phyloP scores from a whole-genome alignment of 768 basidiomycete species.

The Tremella fuciformis region DNA sequence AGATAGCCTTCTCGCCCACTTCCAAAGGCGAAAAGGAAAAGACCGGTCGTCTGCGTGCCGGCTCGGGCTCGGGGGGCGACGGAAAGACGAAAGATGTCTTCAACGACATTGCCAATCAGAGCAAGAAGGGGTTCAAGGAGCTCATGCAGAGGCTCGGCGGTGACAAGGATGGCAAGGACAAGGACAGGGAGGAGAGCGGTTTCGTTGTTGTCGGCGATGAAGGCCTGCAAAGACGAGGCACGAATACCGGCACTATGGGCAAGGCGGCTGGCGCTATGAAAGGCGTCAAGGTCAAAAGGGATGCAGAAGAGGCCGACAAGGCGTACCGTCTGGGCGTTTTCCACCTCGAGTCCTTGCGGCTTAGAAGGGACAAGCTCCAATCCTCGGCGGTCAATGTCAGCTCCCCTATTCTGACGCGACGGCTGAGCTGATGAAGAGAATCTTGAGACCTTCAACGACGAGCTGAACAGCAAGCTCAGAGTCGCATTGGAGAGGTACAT shows the following conservation, averaged over 20 bases:
- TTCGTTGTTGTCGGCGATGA: conserved; percentile 17
- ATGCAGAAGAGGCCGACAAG: conserved; percentile 92
- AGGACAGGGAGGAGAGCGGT: conserved; percentile 61
- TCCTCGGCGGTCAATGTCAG: conserved; percentile 75
- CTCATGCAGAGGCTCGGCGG: conserved; percentile 73
- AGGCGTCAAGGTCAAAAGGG: conserved; percentile 76
- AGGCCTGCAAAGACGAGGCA: conserved; percentile 30
- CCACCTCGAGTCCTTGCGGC: conserved; percentile 84
- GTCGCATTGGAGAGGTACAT: conserved; percentile 67
- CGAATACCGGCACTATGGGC: conserved; percentile 16
- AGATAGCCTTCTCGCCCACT: conserved; percentile 10
- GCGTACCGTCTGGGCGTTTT: conserved; percentile 87
- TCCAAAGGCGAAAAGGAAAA: conserved; percentile 24
- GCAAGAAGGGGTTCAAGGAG: conserved; percentile 82
- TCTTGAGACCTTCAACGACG: conserved; percentile 72
- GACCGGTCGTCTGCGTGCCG: conserved; percentile 68
- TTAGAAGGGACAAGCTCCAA: conserved; percentile 75
- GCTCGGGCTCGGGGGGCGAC: conserved; percentile 60
- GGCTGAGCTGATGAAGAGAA: conserved; percentile 58
- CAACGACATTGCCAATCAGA: conserved; percentile 83
- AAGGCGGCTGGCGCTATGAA: conserved; percentile 59
- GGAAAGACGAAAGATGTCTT: conserved; percentile 55
- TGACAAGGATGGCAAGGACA: conserved; percentile 36
- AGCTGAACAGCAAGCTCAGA: conserved; percentile 66
- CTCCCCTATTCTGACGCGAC: conserved; percentile 5